Conservation (phyloP, 1,284 basidiomycete genomes). For the Ustilago lituana region DNA sequence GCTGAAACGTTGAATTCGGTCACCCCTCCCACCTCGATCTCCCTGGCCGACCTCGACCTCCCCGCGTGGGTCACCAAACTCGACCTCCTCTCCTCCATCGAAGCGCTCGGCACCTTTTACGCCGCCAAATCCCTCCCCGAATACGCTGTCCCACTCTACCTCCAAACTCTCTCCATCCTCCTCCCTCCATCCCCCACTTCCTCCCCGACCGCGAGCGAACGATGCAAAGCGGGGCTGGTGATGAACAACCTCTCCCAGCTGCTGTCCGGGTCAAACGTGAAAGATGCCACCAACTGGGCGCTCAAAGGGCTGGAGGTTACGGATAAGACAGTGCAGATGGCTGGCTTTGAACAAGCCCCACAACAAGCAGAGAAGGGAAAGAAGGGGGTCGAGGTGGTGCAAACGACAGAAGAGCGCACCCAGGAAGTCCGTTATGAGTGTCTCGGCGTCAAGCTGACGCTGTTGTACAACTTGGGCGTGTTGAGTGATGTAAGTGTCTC, state of each 20-base stretch:
- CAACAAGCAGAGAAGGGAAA: not conserved
- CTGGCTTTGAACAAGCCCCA: constrained; percentile 44
- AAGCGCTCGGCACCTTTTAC: constrained; percentile 66
- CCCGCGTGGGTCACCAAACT: constrained; percentile 64
- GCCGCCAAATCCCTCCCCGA: constrained; percentile 58
- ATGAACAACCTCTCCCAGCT: constrained; percentile 67
- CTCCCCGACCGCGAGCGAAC: constrained; percentile 58
- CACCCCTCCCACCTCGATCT: constrained; percentile 31
- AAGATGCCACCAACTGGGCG: constrained; percentile 63
- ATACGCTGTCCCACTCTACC: constrained; percentile 66
- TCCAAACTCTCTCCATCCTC: constrained; percentile 65
- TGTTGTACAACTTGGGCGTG: constrained; percentile 63
- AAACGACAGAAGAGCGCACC: constrained; percentile 41
- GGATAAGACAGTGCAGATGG: constrained; percentile 49
- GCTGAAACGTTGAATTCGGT: constrained; percentile 6
- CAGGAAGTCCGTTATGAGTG: constrained; percentile 56
- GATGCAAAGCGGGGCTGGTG: constrained; percentile 62
- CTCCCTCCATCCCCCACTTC: constrained; percentile 38
- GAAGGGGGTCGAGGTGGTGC: constrained; percentile 26
- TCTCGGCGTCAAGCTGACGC: constrained; percentile 58
- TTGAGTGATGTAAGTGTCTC: constrained; percentile 30
- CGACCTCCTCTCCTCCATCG: constrained; percentile 64
- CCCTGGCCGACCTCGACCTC: constrained; percentile 63
- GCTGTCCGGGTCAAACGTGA: constrained; percentile 44
- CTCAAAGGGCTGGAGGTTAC: constrained; percentile 61